Evolutionary conservation across 2,329 filamentous ascomycete genomes (phyloP).

Genomic region (Fusarium pseudograminearum): DNA sequence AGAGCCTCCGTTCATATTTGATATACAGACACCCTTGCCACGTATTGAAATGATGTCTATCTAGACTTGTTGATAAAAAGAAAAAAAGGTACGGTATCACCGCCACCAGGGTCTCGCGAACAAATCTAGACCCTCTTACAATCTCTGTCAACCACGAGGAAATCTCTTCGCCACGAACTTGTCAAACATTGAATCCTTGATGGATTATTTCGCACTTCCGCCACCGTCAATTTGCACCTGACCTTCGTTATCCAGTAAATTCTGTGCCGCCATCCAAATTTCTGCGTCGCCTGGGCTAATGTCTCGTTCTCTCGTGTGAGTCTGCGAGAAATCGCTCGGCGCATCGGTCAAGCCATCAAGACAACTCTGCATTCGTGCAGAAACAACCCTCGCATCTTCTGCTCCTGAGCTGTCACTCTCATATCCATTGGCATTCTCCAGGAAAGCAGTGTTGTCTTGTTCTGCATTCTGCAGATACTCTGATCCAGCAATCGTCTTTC

Average conservation of each 20-base stretch:
- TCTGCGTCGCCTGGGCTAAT: slow-evolving; percentile 43
- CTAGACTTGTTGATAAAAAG: slow-evolving; percentile 11
- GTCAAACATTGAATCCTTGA: not conserved
- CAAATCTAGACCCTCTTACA: slow-evolving; percentile 3
- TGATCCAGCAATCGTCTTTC: not conserved
- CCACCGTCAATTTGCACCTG: slow-evolving; percentile 5
- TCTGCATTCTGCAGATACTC: not conserved
- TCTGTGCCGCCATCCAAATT: slow-evolving; percentile 51
- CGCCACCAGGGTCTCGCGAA: slow-evolving; percentile 15
- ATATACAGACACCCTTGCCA: slow-evolving; percentile 28
- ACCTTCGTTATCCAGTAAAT: slow-evolving; percentile 47
- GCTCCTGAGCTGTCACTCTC: slow-evolving; percentile 42
- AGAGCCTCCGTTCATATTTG: slow-evolving; percentile 12
- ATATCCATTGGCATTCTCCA: slow-evolving; percentile 3
- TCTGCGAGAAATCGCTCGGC: slow-evolving; percentile 7
- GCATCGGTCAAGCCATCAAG: slow-evolving; percentile 40
- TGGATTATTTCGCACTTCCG: not conserved
- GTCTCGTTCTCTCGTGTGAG: slow-evolving; percentile 5
- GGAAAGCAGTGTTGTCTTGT: not conserved
- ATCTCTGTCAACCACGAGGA: slow-evolving; percentile 7
- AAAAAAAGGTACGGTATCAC: slow-evolving; percentile 2
- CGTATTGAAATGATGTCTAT: slow-evolving; percentile 5
- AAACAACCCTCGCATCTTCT: slow-evolving; percentile 46
- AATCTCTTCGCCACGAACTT: not conserved
- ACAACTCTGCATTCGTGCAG: slow-evolving; percentile 47